phyloP scores from a whole-genome alignment of 2,329 filamentous ascomycete genomes.

The Neocucurbitaria cava region DNA sequence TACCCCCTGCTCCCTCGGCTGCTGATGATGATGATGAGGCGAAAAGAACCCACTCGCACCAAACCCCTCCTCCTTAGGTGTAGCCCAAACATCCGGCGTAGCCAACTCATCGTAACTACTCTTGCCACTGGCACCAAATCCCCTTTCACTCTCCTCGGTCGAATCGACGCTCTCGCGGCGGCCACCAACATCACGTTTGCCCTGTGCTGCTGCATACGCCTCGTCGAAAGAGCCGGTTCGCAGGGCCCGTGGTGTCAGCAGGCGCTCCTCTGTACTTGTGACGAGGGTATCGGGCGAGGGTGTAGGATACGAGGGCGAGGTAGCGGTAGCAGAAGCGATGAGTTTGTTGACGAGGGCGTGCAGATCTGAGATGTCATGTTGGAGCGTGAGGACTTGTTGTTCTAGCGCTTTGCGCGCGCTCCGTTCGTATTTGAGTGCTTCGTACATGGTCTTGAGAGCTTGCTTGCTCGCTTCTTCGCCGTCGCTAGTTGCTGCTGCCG shows the following conservation, averaged over 20 bases:
- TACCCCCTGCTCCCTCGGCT: background rate
- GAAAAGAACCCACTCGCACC: constrained; percentile 34
- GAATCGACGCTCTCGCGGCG: constrained; percentile 3
- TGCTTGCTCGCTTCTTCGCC: constrained; percentile 8
- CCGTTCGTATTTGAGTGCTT: constrained; percentile 39
- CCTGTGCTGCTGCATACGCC: constrained; percentile 3
- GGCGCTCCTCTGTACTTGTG: constrained; percentile 29
- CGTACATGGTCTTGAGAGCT: constrained; percentile 31
- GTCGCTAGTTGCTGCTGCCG: constrained; percentile 3
- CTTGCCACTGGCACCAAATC: constrained; percentile 14
- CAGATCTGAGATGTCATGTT: constrained; percentile 39
- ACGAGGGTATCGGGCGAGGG: constrained; percentile 41
- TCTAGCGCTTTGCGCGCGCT: constrained; percentile 44
- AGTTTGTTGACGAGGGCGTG: constrained; percentile 41
- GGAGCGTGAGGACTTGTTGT: constrained; percentile 38
- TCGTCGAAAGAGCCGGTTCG: background rate
- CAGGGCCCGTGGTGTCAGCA: constrained; percentile 34
- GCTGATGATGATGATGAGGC: too few species aligned
- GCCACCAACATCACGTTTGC: background rate
- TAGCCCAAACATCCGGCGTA: constrained; percentile 45
- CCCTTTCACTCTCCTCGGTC: constrained; percentile 16
- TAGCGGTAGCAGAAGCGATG: constrained; percentile 20
- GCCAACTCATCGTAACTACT: constrained; percentile 29
- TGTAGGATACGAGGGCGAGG: constrained; percentile 39
- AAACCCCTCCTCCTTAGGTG: constrained; percentile 47